A percentile compares a stretch with the other conserved stretches of the same genome.
Evolutionary conservation across 148 eudicot species (phyloP).

Genomic region (Suaeda aralocaspica): DNA sequence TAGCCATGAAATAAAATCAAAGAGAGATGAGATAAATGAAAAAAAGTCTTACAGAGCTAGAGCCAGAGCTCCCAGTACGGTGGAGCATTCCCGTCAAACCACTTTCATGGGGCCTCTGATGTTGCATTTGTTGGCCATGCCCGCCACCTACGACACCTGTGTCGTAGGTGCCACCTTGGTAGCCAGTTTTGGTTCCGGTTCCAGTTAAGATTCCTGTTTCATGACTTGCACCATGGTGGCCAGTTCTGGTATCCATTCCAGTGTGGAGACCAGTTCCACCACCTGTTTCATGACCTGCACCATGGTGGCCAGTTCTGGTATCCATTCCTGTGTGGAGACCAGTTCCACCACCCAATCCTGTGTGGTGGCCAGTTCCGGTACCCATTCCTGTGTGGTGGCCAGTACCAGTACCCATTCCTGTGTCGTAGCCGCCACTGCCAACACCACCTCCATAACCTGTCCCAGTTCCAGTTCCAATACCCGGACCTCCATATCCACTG

Average conservation of each 20-base stretch:
- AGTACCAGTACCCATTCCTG: background rate
- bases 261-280: too few species aligned
- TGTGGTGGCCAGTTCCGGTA: background rate
- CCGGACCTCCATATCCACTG: background rate
- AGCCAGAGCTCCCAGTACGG: conserved; percentile 76
- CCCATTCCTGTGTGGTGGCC: background rate
- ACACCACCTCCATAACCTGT: background rate
- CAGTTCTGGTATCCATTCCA: too few species aligned
- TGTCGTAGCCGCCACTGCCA: background rate
- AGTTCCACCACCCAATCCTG: too few species aligned
- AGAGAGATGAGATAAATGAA: background rate
- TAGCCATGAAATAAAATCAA: too few species aligned
- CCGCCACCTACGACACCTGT: too few species aligned
- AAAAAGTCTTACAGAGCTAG: conserved; percentile 52
- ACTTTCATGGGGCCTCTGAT: conserved; percentile 26
- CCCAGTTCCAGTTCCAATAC: background rate
- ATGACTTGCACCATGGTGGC: too few species aligned
- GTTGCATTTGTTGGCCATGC: too few species aligned
- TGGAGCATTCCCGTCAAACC: conserved; percentile 43
- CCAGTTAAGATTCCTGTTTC: too few species aligned
- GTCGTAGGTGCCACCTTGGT: conserved; percentile 7
- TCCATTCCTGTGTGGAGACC: too few species aligned
- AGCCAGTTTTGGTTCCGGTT: background rate
- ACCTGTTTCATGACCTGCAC: too few species aligned
- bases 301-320: too few species aligned